Evolutionary conservation across 805 yeast species (phyloP), one percentile per base, ranked within the genome.

Genomic region (Scheffersomyces amazonensis): DNA sequence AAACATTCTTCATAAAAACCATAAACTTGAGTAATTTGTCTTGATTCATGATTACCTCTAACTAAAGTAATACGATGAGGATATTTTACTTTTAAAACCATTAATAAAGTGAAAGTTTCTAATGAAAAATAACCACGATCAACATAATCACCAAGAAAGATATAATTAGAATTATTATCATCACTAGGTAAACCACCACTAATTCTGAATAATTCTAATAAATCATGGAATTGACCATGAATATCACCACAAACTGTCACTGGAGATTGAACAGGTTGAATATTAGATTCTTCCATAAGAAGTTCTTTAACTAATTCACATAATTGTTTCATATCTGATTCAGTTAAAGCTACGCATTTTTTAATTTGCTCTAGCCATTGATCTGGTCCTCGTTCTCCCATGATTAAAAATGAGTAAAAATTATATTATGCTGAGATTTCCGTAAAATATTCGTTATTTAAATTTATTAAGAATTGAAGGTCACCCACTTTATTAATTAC

Each of bases 11-110:
- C 98, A 64, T 93, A 91, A 64, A 91, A 91, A 4, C 99, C 99
- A 64, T 91, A 91, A 25, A 90, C 98, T 67, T 91, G 97, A n/a
- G 99, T 91, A 57, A 93, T 93, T 58, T 93, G 99, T 52, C 99
- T 75, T 4, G 93, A 81, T 64, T 91, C 99, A 66, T 91, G 99
- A 62, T 91, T 91, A n/a, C 99, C 99, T 52, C 99, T 75, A 11
- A 91, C 97, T 38, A 91, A 72, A 0, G 98, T 93, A 44, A 93
- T 79, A 51, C 88, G 73, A 41, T 78, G 75, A 31, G 98, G 95
- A 53, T 81, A 87, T 56, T 86, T 83, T 15, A 89, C 96, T 61
- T 91, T 91, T 41, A 91, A 72, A 46, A 91, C 89, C 97, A 91
- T 89, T 50, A 91, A 71, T 46, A 93, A 67, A 4, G 98, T 91